Evolutionary conservation across 306 rosid species (phyloP).

Genomic region (Coriaria nepalensis): DNA sequence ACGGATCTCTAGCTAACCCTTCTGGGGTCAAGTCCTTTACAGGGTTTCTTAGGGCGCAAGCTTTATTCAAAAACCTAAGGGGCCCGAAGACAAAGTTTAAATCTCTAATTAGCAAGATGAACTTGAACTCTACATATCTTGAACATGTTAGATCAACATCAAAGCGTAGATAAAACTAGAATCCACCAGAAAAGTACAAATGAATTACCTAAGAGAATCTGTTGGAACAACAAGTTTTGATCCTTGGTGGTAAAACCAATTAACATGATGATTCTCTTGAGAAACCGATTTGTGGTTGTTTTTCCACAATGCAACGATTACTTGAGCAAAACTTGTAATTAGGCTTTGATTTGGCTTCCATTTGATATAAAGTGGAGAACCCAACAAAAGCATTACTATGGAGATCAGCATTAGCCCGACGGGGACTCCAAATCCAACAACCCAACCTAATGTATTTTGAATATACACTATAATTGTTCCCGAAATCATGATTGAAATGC

Average conservation of each 20-base stretch:
- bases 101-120: neutral
- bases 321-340: constrained; percentile 40
- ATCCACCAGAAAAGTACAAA: neutral
- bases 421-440: constrained; percentile 55
- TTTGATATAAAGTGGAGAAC: constrained; percentile 36
- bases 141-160: too few relatives aligned
- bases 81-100: neutral
- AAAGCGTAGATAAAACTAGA: too few relatives aligned
- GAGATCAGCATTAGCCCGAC: constrained; percentile 56
- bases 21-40: constrained; percentile 30
- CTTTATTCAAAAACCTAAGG: constrained; percentile 71
- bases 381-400: constrained; percentile 39
- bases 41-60: constrained; percentile 41
- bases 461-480: constrained; percentile 44
- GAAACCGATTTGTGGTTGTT: constrained; percentile 39
- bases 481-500: constrained; percentile 38
- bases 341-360: constrained; percentile 37
- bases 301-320: constrained; percentile 45
- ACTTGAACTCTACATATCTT: too few relatives aligned
- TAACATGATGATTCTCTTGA: constrained; percentile 17
- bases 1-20: constrained; percentile 40
- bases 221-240: constrained; percentile 53
- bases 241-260: constrained; percentile 37
- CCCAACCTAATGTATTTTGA: constrained; percentile 50
- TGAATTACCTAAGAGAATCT: constrained; percentile 36